Evolutionary conservation across 257 asterid genomes (phyloP).

Genomic region (Buddleja alternifolia): DNA sequence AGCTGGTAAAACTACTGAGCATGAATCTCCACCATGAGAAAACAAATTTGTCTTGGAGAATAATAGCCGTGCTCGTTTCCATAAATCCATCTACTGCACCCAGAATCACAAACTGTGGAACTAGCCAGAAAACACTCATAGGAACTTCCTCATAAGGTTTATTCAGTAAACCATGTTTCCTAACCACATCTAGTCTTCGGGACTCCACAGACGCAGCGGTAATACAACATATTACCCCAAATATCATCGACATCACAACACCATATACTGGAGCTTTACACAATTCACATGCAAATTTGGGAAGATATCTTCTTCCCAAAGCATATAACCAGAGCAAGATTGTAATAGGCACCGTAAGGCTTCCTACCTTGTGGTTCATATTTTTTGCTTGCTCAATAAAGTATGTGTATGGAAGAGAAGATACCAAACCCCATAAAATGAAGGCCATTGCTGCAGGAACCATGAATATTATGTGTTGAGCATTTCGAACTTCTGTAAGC

Average conservation of each 20-base stretch:
- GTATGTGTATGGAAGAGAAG: constrained; percentile 25
- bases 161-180: constrained; percentile 10
- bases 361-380: constrained; percentile 37
- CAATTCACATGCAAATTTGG: neutral
- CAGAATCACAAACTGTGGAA: constrained; percentile 36
- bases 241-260: neutral
- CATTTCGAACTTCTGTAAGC: constrained; percentile 27
- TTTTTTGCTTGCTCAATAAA: constrained; percentile 37
- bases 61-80: neutral
- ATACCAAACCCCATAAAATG: constrained; percentile 22
- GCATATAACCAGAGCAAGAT: constrained; percentile 25
- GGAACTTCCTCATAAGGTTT: constrained; percentile 25
- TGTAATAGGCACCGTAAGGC: constrained; percentile 29
- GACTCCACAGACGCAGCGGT: constrained; percentile 15
- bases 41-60: neutral
- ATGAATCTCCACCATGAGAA: neutral
- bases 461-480: constrained; percentile 34
- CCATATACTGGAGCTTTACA: neutral
- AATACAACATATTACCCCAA: neutral
- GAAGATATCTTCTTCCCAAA: constrained; percentile 20
- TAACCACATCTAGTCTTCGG: constrained; percentile 23
- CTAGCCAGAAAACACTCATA: constrained; percentile 33
- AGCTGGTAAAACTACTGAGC: neutral
- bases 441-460: constrained; percentile 37
- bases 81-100: constrained; percentile 29